Percentiles rank a stretch among this genome's conserved stretches.
phyloP scores from a whole-genome alignment of 2,329 filamentous ascomycete species.

The Aspergillus nomiae region DNA sequence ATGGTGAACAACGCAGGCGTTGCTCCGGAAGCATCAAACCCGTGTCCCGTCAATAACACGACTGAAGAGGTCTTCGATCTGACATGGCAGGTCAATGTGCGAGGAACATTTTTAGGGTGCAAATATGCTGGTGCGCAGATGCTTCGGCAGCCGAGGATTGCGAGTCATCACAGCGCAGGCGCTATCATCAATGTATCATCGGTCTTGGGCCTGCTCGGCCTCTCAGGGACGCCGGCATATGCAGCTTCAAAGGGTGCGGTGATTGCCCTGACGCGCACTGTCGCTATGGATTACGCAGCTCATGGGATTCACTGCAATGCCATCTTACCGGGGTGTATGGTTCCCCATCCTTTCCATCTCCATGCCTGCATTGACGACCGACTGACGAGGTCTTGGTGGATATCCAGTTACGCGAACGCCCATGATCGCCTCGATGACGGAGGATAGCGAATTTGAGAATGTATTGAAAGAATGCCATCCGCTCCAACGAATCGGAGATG shows the following conservation, averaged over 20 bases:
- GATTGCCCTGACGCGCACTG: constrained; percentile 3
- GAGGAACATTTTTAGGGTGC: not conserved
- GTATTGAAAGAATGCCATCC: not conserved
- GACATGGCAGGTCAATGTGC: not conserved
- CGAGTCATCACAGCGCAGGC: not conserved
- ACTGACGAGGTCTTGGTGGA: not conserved
- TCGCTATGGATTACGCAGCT: constrained; percentile 14
- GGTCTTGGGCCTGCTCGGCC: not conserved
- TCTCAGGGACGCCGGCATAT: not conserved
- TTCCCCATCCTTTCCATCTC: not conserved
- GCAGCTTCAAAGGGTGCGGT: constrained; percentile 25
- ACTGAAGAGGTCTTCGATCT: not conserved
- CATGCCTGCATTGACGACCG: not conserved
- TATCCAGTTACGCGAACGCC: not conserved
- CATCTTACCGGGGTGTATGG: constrained; percentile 15
- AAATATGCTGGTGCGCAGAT: not conserved
- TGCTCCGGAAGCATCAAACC: not conserved
- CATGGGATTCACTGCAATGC: constrained; percentile 14
- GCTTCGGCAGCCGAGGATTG: not conserved
- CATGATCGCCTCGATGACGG: not conserved
- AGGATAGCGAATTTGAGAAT: not conserved
- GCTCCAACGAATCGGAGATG: not conserved
- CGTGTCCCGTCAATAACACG: not conserved
- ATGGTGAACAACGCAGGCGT: not conserved
- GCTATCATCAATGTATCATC: not conserved